Percentiles rank a stretch among this genome's conserved stretches.
phyloP scores from a whole-genome alignment of 495 filamentous ascomycete species.

The Daldinia grandis region DNA sequence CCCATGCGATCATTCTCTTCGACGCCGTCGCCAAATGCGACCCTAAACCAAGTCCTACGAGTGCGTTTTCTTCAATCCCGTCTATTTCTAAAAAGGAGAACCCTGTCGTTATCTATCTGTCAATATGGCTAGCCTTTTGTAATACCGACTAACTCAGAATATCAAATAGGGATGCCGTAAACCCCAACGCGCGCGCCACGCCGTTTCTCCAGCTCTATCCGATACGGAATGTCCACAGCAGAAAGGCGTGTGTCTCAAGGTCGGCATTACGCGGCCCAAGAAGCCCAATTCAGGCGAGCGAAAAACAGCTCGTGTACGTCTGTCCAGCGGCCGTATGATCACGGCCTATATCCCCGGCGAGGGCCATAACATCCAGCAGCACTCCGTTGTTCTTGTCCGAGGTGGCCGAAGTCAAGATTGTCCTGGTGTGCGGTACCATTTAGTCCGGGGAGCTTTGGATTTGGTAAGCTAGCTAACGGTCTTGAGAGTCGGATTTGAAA shows the following conservation, averaged over 20 bases:
- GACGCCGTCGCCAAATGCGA: constrained; percentile 61
- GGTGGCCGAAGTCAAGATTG: constrained; percentile 95
- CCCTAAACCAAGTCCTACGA: constrained; percentile 67
- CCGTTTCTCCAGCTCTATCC: constrained; percentile 83
- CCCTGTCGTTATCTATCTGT: no score
- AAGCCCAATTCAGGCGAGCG: constrained; percentile 97
- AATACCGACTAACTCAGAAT: background rate
- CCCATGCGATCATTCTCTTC: constrained; percentile 57
- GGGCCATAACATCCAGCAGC: constrained; percentile 99
- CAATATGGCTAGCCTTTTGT: background rate
- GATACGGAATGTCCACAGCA: constrained; percentile 74
- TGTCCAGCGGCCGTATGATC: constrained; percentile 86
- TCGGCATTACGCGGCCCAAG: constrained; percentile 92
- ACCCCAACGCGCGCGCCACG: constrained; percentile 78
- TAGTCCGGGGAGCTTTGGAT: constrained; percentile 92
- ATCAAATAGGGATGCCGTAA: constrained; percentile 73
- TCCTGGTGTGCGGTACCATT: constrained; percentile 94
- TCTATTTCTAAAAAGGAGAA: background rate
- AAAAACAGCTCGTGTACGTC: constrained; percentile 86
- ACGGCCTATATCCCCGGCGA: constrained; percentile 95
- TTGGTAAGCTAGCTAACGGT: constrained; percentile 69
- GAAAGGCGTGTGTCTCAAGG: constrained; percentile 95
- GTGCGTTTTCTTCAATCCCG: constrained; percentile 46
- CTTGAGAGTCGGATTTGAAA: background rate
- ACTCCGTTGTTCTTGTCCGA: constrained; percentile 92